Base-by-base conservation (phyloP, 2,329 filamentous ascomycete species). In the Cladosporium colombiae region DNA sequence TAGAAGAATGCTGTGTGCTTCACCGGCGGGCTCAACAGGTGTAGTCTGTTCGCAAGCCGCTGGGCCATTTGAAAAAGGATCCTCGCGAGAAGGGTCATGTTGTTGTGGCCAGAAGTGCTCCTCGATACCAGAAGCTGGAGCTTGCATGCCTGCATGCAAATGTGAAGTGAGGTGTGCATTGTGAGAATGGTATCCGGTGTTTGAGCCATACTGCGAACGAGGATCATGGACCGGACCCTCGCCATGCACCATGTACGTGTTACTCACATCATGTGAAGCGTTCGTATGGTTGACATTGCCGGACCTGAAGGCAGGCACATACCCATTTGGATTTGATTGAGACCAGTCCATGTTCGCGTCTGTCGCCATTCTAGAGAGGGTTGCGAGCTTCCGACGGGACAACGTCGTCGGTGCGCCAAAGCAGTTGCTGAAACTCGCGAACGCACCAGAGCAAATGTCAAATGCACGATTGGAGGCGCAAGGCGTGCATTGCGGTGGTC, bases 261-360 rank as follows among this genome's bases (percentile, higher is more conserved):
- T 27, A 7, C 27, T 29, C 13, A 29, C 16, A 16, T 37, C 46
- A 13, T 62, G 44, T n/a, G 59, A 27, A 25, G 21, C 1, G 2
- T 23, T 31, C 4, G 25, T 14, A 14, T 50, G 44, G 25, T 49
- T 50, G 23, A 23, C 37, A 18, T 61, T 61, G 27, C 59, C 46
- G 8, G 44, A 27, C 23, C 44, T 52, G 29, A 52, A 62, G 13
- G 59, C 59, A 37, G 59, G 31, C 27, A 50, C 29, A 18, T 61
- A 61, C 5, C 40, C 58, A 23, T 18, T 49, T 4, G 59, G 27
- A 27, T n/a, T 18, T 35, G 59, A 35, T 2, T 53, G 46, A 21
- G 44, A 35, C 46, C 59, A 62, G 46, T 62, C 59, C 44, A 62
- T 33, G 27, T 61, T 62, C 59, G 59, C 59, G 59, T 52, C 46